Evolutionary conservation across 768 basidiomycete species (phyloP), one percentile per base, ranked within the genome.

Genomic region (Tulasnella sp.): DNA sequence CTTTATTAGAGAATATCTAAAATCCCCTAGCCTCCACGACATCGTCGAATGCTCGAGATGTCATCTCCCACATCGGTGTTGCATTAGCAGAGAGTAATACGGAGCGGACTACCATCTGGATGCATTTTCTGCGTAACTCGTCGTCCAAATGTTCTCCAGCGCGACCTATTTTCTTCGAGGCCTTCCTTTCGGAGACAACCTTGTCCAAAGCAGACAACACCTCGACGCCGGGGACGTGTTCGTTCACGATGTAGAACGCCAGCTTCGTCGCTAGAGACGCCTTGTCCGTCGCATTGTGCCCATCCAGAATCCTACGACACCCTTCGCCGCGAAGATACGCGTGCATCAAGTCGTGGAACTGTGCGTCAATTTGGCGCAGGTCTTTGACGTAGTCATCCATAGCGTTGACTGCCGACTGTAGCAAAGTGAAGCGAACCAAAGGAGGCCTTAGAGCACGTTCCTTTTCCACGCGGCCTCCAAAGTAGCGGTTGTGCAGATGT

Each of bases 401-500:
- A 12, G 34, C 50, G 17, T 42, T 29, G 31, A 61, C 54, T 7
- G 61, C 62, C 8, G 59, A 59, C 21, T 64, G 63, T 14, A 65
- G 41, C 29, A 63, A 35, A 14, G 53, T 49, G 25, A 42, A 15
- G 12, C 86, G 75, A 23, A 90, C 74, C 21, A 90, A 74, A 0
- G 84, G 76, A 0, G 83, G 77, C 11, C 84, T 74, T 2, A 73
- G 69, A 58, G 82, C 81, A 63, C 51, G 35, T 36, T 56, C 48
- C 23, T 80, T 78, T 63, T 85, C 83, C 5, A 73, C 60, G n/a
- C 77, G 73, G 3, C 84, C 86, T 61, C 84, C 83, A 68, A 87
- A 87, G 14, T 80, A 75, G 39, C 82, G 73, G 15, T 86, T 84
- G 67, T 80, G 87, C 2, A 86, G 74, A 64, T 79, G 82, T 61